Percentiles rank a stretch among this genome's conserved stretches.
Evolutionary conservation across 768 basidiomycete genomes (phyloP).

Genomic region (Boletellus sp.): DNA sequence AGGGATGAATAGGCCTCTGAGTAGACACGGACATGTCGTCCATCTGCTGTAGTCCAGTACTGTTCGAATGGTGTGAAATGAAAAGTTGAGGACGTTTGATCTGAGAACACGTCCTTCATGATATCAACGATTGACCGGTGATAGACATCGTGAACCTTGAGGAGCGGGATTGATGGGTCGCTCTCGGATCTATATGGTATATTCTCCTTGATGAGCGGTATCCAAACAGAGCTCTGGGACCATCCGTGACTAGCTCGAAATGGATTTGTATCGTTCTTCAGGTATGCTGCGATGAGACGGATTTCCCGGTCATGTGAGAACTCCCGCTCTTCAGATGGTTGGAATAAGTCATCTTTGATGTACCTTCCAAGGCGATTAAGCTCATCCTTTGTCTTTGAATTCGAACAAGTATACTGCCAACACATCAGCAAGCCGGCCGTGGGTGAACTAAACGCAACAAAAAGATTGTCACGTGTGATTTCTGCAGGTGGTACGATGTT

Average conservation of each 20-base stretch:
- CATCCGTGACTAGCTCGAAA: slow-evolving; percentile 2
- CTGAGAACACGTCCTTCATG: not conserved
- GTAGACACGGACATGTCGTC: not conserved
- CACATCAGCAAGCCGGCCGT: slow-evolving; percentile 27
- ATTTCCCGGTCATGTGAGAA: no score
- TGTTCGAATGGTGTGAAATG: slow-evolving; percentile 2
- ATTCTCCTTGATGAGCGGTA: no score
- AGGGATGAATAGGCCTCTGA: not conserved
- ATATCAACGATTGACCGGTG: not conserved
- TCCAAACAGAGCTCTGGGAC: not conserved
- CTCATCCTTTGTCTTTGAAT: slow-evolving; percentile 24
- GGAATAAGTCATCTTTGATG: slow-evolving; percentile 21
- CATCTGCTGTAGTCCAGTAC: not conserved
- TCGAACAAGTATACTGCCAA: slow-evolving; percentile 32
- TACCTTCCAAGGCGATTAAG: slow-evolving; percentile 9
- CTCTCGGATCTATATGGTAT: no score
- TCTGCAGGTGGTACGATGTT: not conserved
- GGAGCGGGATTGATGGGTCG: no score
- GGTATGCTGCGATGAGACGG: not conserved
- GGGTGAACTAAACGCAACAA: slow-evolving; percentile 18
- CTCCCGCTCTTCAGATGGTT: slow-evolving; percentile 14
- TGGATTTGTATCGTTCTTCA: not conserved
- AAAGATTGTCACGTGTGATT: slow-evolving; percentile 2
- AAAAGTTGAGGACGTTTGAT: not conserved
- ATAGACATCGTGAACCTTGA: not conserved